A percentile compares a stretch with the other conserved stretches of the same genome.
These are phyloP conservation scores for Calonectria hawksworthii DNA, from an alignment of 2,329 filamentous ascomycete species.

Conservation along the genomic window DNA sequence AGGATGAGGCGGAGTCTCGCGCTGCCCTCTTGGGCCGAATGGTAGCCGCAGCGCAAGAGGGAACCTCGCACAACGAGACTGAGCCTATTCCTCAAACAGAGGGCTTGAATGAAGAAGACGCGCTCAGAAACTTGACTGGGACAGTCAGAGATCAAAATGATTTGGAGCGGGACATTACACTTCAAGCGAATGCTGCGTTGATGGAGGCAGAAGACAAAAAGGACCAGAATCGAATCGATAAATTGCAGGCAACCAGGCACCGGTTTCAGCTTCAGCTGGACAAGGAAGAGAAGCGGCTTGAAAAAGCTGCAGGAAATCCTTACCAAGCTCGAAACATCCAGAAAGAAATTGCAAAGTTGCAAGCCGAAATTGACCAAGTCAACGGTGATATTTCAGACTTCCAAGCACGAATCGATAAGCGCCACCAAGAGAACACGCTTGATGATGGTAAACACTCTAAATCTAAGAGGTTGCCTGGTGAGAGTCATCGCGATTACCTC, in stretches of 20 bases:
- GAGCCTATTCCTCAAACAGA: constrained; percentile 34
- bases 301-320: constrained; percentile 59
- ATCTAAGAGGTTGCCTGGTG: constrained; percentile 78
- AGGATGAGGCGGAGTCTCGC: constrained; percentile 41
- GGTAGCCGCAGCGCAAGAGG: constrained; percentile 50
- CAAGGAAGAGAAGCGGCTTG: constrained; percentile 63
- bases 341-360: constrained; percentile 75
- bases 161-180: constrained; percentile 86
- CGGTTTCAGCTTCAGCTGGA: constrained; percentile 77
- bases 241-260: constrained; percentile 65
- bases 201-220: constrained; percentile 74
- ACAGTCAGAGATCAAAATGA: constrained; percentile 89
- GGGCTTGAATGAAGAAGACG: constrained; percentile 69
- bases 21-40: constrained; percentile 46
- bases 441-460: constrained; percentile 60
- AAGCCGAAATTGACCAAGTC: constrained; percentile 74
- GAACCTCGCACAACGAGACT: constrained; percentile 28
- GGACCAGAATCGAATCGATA: constrained; percentile 74
- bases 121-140: constrained; percentile 74
- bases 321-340: constrained; percentile 70
- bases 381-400: constrained; percentile 85
- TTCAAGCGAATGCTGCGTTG: constrained; percentile 71
- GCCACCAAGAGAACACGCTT: constrained; percentile 69
- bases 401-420: constrained; percentile 81
- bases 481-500: constrained; percentile 89